A percentile compares a stretch with the other conserved stretches of the same genome.
phyloP scores from a whole-genome alignment of 2,329 filamentous ascomycete species.

The Botrytis aclada region DNA sequence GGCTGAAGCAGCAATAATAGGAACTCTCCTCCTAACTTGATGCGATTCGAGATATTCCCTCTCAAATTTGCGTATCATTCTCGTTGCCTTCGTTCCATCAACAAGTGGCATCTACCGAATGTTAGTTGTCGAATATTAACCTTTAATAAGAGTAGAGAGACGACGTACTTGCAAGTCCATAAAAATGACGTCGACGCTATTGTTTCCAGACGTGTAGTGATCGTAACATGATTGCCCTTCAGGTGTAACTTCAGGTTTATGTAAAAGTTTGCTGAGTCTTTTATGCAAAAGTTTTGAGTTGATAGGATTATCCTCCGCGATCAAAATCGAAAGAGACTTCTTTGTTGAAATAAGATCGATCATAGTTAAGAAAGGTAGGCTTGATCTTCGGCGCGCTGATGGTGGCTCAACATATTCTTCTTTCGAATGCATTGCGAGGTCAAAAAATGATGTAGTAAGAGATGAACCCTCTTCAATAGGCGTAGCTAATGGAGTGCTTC shows the following conservation, averaged over 20 bases:
- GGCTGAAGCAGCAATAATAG: conserved; percentile 84
- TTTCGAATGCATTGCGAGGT: neutral
- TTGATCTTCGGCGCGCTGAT: neutral
- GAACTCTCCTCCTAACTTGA: conserved; percentile 53
- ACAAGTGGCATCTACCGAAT: conserved; percentile 79
- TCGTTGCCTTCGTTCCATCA: conserved; percentile 76
- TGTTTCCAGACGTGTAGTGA: conserved; percentile 61
- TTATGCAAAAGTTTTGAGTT: conserved; percentile 82
- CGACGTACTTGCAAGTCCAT: conserved; percentile 86
- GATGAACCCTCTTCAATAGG: conserved; percentile 3
- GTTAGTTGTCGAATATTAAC: neutral
- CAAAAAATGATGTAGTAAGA: conserved; percentile 6
- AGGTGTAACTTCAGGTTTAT: conserved; percentile 67
- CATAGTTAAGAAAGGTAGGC: neutral
- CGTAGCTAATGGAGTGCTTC: conserved; percentile 5
- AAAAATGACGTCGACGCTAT: conserved; percentile 72
- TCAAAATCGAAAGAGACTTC: conserved; percentile 51
- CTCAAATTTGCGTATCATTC: conserved; percentile 77
- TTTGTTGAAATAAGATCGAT: neutral
- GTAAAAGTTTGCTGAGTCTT: conserved; percentile 71
- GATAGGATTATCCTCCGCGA: conserved; percentile 86
- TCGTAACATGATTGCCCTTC: conserved; percentile 83
- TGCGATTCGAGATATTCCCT: conserved; percentile 36
- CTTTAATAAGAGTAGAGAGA: neutral
- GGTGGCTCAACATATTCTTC: neutral